Evolutionary conservation across 2,329 filamentous ascomycete species (phyloP).

Genomic region (Talaromyces sp.): DNA sequence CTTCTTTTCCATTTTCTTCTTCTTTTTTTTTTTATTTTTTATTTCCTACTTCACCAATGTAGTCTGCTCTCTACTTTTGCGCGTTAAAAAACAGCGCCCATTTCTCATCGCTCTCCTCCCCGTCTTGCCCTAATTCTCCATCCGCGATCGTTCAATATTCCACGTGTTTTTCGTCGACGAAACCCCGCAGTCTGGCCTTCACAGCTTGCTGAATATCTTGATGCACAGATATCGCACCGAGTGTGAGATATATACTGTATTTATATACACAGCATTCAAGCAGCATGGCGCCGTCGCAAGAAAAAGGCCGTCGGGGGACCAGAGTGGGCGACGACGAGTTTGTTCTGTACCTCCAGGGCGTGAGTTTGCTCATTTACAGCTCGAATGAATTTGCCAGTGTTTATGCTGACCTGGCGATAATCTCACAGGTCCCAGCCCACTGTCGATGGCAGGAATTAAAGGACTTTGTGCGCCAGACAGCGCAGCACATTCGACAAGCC

Average conservation of each 20-base stretch:
- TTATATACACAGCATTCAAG: neutral
- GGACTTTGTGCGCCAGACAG: constrained; percentile 40
- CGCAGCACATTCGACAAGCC: constrained; percentile 39
- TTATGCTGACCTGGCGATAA: neutral
- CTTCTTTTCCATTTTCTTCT: neutral
- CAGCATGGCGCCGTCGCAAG: constrained; percentile 19
- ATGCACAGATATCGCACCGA: neutral
- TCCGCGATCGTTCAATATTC: neutral
- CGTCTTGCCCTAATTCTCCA: neutral
- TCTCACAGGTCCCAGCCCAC: constrained; percentile 33
- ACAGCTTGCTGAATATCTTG: neutral
- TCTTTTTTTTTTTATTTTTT: neutral
- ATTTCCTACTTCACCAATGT: neutral
- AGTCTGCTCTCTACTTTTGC: neutral
- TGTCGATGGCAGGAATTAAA: constrained; percentile 43
- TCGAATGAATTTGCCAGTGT: neutral
- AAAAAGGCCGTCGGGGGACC: constrained; percentile 26
- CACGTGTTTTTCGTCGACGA: neutral
- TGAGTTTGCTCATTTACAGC: constrained; percentile 22
- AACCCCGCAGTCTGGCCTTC: neutral
- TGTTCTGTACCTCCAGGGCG: constrained; percentile 40
- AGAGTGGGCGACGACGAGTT: constrained; percentile 38
- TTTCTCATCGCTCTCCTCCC: neutral
- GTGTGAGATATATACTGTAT: neutral
- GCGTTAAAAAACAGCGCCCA: neutral